These are phyloP conservation scores for grape (Vitis vinifera) DNA, from an alignment of 164 flowering plant species.

Conservation along the genomic window DNA sequence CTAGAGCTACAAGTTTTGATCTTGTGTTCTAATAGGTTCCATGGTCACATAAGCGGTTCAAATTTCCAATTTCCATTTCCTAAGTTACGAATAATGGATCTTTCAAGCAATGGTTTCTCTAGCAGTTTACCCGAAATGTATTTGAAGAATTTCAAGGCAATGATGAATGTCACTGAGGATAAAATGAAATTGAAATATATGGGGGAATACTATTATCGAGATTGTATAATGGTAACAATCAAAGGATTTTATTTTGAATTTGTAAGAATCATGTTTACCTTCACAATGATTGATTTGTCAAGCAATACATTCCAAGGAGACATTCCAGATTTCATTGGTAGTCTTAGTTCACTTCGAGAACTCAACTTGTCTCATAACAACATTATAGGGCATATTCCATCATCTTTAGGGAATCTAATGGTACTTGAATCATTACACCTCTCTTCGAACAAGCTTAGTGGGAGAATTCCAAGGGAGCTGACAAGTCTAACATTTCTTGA, in stretches of 20 bases:
- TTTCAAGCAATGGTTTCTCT: too few relatives aligned
- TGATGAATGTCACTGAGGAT: too few relatives aligned
- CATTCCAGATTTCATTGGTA: slow-evolving; percentile 10
- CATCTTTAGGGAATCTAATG: slow-evolving; percentile 7
- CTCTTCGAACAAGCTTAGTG: too few relatives aligned
- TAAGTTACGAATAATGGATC: too few relatives aligned
- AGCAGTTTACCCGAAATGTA: too few relatives aligned
- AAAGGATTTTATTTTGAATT: neutral
- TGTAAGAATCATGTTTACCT: neutral
- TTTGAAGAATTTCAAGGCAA: too few relatives aligned
- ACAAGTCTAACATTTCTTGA: too few relatives aligned
- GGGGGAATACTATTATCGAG: neutral
- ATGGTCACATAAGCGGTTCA: too few relatives aligned
- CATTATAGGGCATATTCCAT: slow-evolving; percentile 9
- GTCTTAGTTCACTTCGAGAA: slow-evolving; percentile 4
- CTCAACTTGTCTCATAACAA: slow-evolving; percentile 1
- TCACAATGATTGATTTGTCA: slow-evolving; percentile 17
- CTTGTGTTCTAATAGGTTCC: too few relatives aligned
- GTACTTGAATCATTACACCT: slow-evolving; percentile 5
- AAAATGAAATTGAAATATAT: neutral
- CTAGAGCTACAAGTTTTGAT: too few relatives aligned
- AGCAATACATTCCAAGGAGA: slow-evolving; percentile 13
- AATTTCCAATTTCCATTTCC: too few relatives aligned
- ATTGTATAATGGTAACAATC: neutral
- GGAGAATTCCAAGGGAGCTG: too few relatives aligned